Evolutionary conservation across 2,329 filamentous ascomycete species (phyloP).

Genomic region (Dendrostoma leiphaemia): DNA sequence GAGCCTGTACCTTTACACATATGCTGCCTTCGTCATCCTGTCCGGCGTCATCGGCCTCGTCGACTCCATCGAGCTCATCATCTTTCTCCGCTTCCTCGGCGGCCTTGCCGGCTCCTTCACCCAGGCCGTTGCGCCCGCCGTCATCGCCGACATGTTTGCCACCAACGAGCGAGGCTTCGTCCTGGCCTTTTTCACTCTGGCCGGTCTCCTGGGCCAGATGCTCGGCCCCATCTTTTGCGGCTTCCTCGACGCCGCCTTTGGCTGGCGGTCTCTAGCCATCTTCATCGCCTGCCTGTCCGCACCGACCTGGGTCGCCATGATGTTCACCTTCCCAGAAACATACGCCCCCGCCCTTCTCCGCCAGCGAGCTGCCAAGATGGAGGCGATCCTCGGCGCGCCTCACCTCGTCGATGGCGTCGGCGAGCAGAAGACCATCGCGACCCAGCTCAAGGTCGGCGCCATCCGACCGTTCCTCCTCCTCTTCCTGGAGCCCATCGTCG

Average conservation of each 20-base stretch:
- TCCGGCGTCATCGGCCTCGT: constrained; percentile 59
- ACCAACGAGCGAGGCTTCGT: constrained; percentile 54
- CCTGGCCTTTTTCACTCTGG: constrained; percentile 57
- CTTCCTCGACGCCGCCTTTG: constrained; percentile 19
- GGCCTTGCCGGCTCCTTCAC: constrained; percentile 61
- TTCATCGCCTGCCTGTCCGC: constrained; percentile 18
- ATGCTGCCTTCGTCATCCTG: constrained; percentile 56
- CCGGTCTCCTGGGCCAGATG: constrained; percentile 23
- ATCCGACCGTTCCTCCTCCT: constrained; percentile 34
- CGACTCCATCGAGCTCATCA: constrained; percentile 55
- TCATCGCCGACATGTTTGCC: constrained; percentile 60
- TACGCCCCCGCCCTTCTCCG: constrained; percentile 59
- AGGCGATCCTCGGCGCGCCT: constrained; percentile 38
- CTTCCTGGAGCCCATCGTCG: constrained; percentile 56
- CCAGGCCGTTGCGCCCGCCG: constrained; percentile 60
- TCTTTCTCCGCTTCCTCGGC: constrained; percentile 63
- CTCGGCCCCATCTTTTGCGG: constrained; percentile 22
- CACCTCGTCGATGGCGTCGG: constrained; percentile 24
- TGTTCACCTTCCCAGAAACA: constrained; percentile 56
- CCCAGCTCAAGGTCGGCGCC: constrained; percentile 51
- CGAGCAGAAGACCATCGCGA: constrained; percentile 35
- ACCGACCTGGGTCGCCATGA: constrained; percentile 46
- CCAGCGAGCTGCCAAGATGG: constrained; percentile 49
- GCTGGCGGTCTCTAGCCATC: constrained; percentile 21
- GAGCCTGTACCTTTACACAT: constrained; percentile 56